Percentiles rank a stretch among this genome's conserved stretches.
Conservation (phyloP, 768 basidiomycete genomes). For the Pholiota conissans region DNA sequence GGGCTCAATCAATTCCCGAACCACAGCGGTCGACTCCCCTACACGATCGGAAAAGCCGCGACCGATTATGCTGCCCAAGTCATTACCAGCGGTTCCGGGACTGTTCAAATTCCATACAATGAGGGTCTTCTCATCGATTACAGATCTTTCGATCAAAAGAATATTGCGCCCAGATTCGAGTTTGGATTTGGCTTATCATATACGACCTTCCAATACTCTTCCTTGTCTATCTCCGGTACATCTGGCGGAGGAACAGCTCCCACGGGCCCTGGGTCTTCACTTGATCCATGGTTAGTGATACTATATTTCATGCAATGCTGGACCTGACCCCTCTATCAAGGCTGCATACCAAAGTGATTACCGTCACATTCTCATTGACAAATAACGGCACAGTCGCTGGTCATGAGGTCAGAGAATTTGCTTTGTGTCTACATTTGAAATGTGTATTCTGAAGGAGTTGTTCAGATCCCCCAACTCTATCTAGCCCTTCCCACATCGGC, state of each 20-base stretch:
- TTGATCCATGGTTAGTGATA: slow-evolving; percentile 45
- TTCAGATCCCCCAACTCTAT: slow-evolving; percentile 58
- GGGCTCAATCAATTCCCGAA: not conserved
- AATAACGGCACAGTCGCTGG: slow-evolving; percentile 58
- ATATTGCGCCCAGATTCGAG: slow-evolving; percentile 47
- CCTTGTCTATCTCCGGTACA: slow-evolving; percentile 40
- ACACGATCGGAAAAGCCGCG: slow-evolving; percentile 53
- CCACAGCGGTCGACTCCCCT: slow-evolving; percentile 43
- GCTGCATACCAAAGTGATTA: slow-evolving; percentile 53
- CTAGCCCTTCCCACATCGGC: slow-evolving; percentile 48
- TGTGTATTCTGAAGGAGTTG: not conserved
- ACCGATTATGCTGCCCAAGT: slow-evolving; percentile 60
- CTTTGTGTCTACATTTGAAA: not conserved
- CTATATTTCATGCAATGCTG: not conserved
- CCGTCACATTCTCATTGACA: slow-evolving; percentile 48
- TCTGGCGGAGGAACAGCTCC: slow-evolving; percentile 42
- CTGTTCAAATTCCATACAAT: slow-evolving; percentile 52
- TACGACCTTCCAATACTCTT: slow-evolving; percentile 54
- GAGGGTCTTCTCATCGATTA: slow-evolving; percentile 63
- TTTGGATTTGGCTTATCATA: slow-evolving; percentile 57
- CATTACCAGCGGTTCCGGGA: slow-evolving; percentile 33
- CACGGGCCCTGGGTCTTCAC: slow-evolving; percentile 47
- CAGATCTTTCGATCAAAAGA: slow-evolving; percentile 52
- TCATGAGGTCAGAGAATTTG: slow-evolving; percentile 43
- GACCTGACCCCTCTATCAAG: slow-evolving; percentile 22